Conservation (phyloP, 1,139 yeast genomes). For the Candida sanyaensis region DNA sequence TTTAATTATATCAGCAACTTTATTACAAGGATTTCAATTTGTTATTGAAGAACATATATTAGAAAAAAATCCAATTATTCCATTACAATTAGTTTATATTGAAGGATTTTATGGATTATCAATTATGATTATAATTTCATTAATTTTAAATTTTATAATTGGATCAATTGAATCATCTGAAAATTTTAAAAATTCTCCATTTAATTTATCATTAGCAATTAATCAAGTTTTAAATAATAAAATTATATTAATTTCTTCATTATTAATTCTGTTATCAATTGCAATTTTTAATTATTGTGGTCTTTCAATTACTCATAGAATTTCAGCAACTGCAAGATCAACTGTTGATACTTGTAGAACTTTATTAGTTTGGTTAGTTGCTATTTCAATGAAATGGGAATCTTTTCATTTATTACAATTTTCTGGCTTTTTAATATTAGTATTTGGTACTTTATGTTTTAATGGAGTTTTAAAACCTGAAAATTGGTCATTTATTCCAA, state of each 20-base stretch:
- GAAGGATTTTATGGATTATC: slow-evolving; percentile 72
- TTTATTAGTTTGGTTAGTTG: slow-evolving; percentile 74
- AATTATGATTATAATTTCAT: slow-evolving; percentile 46
- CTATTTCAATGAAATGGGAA: slow-evolving; percentile 80
- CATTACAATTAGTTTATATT: slow-evolving; percentile 68
- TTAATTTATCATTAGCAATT: slow-evolving; percentile 57
- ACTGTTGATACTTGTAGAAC: slow-evolving; percentile 83
- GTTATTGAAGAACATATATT: slow-evolving; percentile 76
- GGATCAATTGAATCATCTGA: slow-evolving; percentile 33
- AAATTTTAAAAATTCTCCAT: slow-evolving; percentile 47
- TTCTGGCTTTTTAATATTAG: slow-evolving; percentile 63
- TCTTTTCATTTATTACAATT: slow-evolving; percentile 60
- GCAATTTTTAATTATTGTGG: slow-evolving; percentile 77
- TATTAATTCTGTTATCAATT: slow-evolving; percentile 71
- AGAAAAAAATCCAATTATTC: slow-evolving; percentile 53
- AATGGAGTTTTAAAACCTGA: slow-evolving; percentile 65
- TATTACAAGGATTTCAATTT: slow-evolving; percentile 73
- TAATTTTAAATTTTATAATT: slow-evolving; percentile 43
- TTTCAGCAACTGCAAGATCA: slow-evolving; percentile 78
- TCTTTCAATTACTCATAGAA: slow-evolving; percentile 60
- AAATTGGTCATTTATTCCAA: slow-evolving; percentile 48
- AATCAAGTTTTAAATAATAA: slow-evolving; percentile 47
- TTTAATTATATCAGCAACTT: slow-evolving; percentile 61
- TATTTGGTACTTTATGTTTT: slow-evolving; percentile 73
- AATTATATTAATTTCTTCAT: slow-evolving; percentile 51